Conservation (phyloP, 306 rosid genomes). For the Cucurbita maxima region DNA sequence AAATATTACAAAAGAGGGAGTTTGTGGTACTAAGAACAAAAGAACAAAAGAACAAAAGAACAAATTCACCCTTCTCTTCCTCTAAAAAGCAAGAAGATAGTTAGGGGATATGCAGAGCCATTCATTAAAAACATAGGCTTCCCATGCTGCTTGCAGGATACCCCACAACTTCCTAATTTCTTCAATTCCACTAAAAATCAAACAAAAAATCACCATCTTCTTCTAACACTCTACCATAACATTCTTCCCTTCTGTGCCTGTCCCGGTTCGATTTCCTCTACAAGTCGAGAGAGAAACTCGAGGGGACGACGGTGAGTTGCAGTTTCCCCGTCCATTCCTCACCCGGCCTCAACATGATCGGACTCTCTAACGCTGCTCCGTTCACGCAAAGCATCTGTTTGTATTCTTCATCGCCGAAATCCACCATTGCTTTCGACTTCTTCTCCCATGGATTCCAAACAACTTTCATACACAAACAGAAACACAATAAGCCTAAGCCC, state of each 20-base stretch:
- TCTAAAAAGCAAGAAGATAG: constrained; percentile 1
- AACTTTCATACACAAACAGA: constrained; percentile 18
- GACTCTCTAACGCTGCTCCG: constrained; percentile 71
- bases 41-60: neutral
- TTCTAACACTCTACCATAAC: neutral
- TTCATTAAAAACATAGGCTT: constrained; percentile 2
- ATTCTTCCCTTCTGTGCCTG: neutral
- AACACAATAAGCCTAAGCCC: too few relatives aligned
- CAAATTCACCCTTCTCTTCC: neutral
- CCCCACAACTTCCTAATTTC: neutral
- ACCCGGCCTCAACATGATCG: constrained; percentile 69
- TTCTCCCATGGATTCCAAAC: constrained; percentile 99
- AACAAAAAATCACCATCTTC: neutral
- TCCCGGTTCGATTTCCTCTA: constrained; percentile 5
- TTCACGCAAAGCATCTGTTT: constrained; percentile 88
- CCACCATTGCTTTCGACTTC: constrained; percentile 66
- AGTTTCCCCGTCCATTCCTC: constrained; percentile 87
- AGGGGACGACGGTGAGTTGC: constrained; percentile 67
- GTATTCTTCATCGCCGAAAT: constrained; percentile 83
- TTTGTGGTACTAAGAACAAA: neutral
- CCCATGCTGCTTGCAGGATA: neutral
- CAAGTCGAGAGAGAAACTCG: constrained; percentile 66
- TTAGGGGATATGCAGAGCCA: constrained; percentile 14
- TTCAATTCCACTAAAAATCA: neutral
- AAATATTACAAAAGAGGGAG: neutral